Base-by-base conservation (phyloP, 257 asterid genomes). In the Lithospermum erythrorhizon region DNA sequence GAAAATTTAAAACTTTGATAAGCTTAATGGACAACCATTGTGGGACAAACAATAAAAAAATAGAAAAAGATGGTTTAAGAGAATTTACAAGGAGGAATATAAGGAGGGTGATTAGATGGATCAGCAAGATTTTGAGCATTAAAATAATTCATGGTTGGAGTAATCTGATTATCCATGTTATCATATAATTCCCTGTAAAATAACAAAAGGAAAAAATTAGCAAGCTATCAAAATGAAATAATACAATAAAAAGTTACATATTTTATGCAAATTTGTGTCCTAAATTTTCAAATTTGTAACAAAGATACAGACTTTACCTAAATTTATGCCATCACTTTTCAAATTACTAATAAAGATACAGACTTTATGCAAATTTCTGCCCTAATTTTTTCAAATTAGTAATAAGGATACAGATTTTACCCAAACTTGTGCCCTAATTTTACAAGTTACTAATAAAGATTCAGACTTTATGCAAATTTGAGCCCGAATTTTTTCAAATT, bases 81-180 rank as follows among this genome's bases (percentile, higher is more conserved):
- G 55, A 21, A 37, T 3, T 57, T 81, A 91, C 98, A 86, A n/a
- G 95, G 90, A 71, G 96, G 93, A 53, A 86, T 64, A 68, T 87
- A 91, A 29, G 98, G 96, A 23, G 96, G 96, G 59, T 88, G 98
- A 47, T 80, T 69, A 59, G 83, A 54, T 58, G 72, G 87, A 78
- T 91, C 95, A 23, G 89, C 83, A 45, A 86, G 81, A 75, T 76
- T 82, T n/a, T 83, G 76, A 62, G 76, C 76, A 66, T 72, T 77
- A 72, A 86, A 87, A 80, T 78, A 87, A 74, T 81, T 70, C 23
- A 75, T 70, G 77, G 83, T 89, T 65, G 79, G 83, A 5, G 96
- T 68, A 76, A 87, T 82, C 84, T 82, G 95, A 49, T 79, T 79
- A n/a, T 88, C 96, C 87, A 84, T 70, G 81, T 71, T 84, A 71